phyloP scores from a whole-genome alignment of 2,329 filamentous ascomycete genomes.

The Pyrenochaeta sp. region DNA sequence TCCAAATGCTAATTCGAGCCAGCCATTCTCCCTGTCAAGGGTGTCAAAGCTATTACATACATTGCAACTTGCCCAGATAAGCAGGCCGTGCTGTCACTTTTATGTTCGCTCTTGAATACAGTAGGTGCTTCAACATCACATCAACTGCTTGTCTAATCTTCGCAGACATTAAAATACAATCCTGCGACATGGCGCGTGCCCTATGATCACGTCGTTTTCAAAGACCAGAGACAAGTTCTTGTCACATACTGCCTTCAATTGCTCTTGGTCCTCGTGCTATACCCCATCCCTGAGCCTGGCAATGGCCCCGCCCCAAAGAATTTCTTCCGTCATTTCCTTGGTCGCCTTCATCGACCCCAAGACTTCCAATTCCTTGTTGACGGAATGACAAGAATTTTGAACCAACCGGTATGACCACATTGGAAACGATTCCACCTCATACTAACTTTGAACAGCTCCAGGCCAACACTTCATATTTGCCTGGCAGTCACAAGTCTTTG shows the following conservation, averaged over 20 bases:
- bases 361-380: slow-evolving; percentile 98
- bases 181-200: slow-evolving; percentile 92
- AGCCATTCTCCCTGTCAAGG: slow-evolving; percentile 77
- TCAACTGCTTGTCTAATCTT: no score
- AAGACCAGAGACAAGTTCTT: slow-evolving; percentile 86
- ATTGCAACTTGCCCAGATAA: slow-evolving; percentile 88
- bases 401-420: slow-evolving; percentile 71
- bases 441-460: slow-evolving; percentile 66
- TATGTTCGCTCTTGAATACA: slow-evolving; percentile 94
- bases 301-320: slow-evolving; percentile 77
- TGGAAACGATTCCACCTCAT: not conserved
- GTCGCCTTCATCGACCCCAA: slow-evolving; percentile 87
- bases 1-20: slow-evolving; percentile 11
- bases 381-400: slow-evolving; percentile 89
- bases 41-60: slow-evolving; percentile 85
- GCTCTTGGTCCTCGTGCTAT: slow-evolving; percentile 83
- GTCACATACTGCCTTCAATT: slow-evolving; percentile 93
- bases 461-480: slow-evolving; percentile 85
- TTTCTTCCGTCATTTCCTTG: slow-evolving; percentile 90
- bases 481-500: slow-evolving; percentile 78
- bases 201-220: slow-evolving; percentile 91
- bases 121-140: slow-evolving; percentile 63
- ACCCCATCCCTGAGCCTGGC: slow-evolving; percentile 82
- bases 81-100: slow-evolving; percentile 84
- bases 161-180: slow-evolving; percentile 90